Evolutionary conservation across 2,329 filamentous ascomycete species (phyloP).

Genomic region (Hypoxylon sp.): DNA sequence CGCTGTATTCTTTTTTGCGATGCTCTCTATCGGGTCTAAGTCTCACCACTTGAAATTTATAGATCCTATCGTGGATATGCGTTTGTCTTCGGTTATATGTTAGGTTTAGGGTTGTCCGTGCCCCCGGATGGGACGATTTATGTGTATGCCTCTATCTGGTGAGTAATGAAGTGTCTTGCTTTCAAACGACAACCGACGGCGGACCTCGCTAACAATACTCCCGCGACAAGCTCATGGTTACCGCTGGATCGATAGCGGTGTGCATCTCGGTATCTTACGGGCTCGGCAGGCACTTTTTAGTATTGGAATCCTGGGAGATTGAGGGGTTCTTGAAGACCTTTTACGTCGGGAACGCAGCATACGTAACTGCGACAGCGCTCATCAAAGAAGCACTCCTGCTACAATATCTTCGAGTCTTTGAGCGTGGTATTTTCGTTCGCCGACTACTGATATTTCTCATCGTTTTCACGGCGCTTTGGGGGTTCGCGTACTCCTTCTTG

Average conservation of each 20-base stretch:
- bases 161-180: constrained; percentile 5
- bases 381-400: constrained; percentile 43
- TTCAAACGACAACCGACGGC: not conserved
- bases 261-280: constrained; percentile 35
- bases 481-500: constrained; percentile 43
- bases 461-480: constrained; percentile 45
- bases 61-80: constrained; percentile 45
- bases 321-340: constrained; percentile 38
- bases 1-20: no score
- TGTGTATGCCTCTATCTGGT: constrained; percentile 41
- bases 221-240: constrained; percentile 33
- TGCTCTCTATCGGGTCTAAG: no score
- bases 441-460: constrained; percentile 38
- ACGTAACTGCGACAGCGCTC: constrained; percentile 39
- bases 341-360: constrained; percentile 41
- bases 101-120: constrained; percentile 37
- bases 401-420: constrained; percentile 43
- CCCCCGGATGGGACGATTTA: constrained; percentile 43
- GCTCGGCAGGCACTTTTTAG: constrained; percentile 40
- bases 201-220: constrained; percentile 11
- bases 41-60: constrained; percentile 13
- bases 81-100: constrained; percentile 44
- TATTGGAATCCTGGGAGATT: constrained; percentile 25
- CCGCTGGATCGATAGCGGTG: constrained; percentile 36
- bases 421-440: constrained; percentile 30